Percentiles rank a stretch among this genome's conserved stretches.
These are phyloP conservation scores for Fraxinus baroniana DNA, from an alignment of 305 asterid genomes.

Conservation along the genomic window DNA sequence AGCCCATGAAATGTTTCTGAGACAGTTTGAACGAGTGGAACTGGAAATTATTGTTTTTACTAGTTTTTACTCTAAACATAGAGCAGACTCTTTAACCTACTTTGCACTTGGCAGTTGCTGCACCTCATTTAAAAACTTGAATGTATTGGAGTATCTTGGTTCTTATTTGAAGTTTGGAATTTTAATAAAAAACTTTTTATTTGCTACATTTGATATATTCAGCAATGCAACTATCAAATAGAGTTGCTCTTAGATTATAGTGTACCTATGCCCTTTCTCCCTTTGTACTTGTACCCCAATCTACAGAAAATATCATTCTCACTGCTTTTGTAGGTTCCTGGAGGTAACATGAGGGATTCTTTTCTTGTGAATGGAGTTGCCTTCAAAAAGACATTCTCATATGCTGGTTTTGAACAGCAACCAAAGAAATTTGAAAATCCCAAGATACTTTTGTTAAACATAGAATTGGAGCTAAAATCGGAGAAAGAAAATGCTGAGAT, in stretches of 20 bases:
- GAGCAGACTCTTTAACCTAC: background rate
- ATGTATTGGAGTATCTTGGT: background rate
- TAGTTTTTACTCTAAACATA: background rate
- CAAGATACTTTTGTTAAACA: slow-evolving; percentile 83
- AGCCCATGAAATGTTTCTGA: background rate
- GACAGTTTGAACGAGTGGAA: background rate
- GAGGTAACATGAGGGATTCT: slow-evolving; percentile 98
- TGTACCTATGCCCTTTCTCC: slow-evolving; percentile 11
- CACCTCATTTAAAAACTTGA: background rate
- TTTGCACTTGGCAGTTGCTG: background rate
- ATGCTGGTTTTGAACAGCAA: slow-evolving; percentile 99
- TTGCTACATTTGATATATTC: background rate
- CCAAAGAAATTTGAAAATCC: slow-evolving; percentile 84
- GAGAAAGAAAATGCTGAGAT: slow-evolving; percentile 99
- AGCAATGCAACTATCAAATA: background rate
- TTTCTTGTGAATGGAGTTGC: slow-evolving; percentile 97
- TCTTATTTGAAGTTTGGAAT: background rate
- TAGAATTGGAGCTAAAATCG: slow-evolving; percentile 92
- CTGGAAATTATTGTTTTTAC: background rate
- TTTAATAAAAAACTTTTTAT: background rate
- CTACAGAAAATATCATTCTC: slow-evolving; percentile 10
- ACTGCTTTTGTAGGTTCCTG: slow-evolving; percentile 67
- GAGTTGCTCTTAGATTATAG: background rate
- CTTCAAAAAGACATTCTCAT: slow-evolving; percentile 97
- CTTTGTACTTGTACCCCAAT: background rate